phyloP scores from a whole-genome alignment of 768 basidiomycete genomes.

The Leccinum ochraceum region DNA sequence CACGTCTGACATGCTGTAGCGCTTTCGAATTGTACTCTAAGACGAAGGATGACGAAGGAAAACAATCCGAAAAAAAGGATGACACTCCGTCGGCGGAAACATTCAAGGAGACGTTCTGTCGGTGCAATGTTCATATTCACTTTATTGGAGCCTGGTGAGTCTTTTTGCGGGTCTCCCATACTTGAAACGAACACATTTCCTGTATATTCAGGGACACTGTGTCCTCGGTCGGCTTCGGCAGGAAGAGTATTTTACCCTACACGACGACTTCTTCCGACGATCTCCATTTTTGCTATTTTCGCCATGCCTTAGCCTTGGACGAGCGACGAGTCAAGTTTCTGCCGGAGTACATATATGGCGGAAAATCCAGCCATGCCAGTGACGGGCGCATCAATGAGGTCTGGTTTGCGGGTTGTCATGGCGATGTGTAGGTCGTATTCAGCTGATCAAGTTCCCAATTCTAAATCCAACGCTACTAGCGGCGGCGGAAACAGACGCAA shows the following conservation, averaged over 20 bases:
- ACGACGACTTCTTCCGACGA: constrained; percentile 27
- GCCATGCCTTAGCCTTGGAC: constrained; percentile 49
- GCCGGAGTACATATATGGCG: constrained; percentile 41
- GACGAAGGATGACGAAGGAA: constrained; percentile 9
- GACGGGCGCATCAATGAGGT: constrained; percentile 38
- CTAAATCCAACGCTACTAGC: constrained; percentile 5
- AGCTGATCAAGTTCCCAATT: neutral
- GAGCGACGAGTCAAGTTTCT: constrained; percentile 49
- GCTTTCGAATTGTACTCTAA: constrained; percentile 41
- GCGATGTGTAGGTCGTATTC: constrained; percentile 35
- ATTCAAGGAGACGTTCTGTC: constrained; percentile 40
- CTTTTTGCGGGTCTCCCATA: neutral
- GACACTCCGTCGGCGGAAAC: constrained; percentile 23
- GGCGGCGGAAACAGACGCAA: constrained; percentile 31
- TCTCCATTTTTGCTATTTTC: constrained; percentile 41
- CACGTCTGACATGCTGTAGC: constrained; percentile 19
- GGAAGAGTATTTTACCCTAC: constrained; percentile 31
- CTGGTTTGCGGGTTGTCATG: constrained; percentile 45
- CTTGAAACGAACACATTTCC: neutral
- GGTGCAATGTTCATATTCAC: constrained; percentile 37
- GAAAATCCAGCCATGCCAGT: constrained; percentile 10
- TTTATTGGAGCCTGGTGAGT: constrained; percentile 48
- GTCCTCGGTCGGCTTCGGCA: constrained; percentile 42
- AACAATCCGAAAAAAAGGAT: neutral
- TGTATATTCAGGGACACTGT: constrained; percentile 43